Evolutionary conservation across 345 rosid species (phyloP).

Genomic region (Clarkia xantiana): DNA sequence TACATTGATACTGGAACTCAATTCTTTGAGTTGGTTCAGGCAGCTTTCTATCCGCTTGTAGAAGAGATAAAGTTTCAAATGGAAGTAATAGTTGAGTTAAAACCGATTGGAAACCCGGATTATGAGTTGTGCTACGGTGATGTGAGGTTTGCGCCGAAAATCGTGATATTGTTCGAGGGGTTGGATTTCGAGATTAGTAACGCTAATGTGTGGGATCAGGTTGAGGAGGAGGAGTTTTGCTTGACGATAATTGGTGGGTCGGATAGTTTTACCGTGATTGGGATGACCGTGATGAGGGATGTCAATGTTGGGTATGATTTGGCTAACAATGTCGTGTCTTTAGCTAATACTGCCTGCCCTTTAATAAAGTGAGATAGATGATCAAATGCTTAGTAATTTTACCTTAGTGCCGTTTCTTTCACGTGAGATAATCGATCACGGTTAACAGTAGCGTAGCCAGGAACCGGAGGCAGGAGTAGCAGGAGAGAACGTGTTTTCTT

Average conservation of each 20-base stretch:
- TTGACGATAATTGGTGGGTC: not conserved
- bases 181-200: not conserved
- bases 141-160: not conserved
- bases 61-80: not conserved
- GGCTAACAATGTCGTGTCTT: not conserved
- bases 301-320: constrained; percentile 7
- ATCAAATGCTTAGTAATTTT: too few species aligned
- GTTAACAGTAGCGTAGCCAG: too few species aligned
- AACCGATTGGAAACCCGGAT: not conserved
- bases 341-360: not conserved
- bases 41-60: not conserved
- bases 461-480: too few species aligned
- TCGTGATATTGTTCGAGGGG: not conserved
- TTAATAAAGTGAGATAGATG: not conserved
- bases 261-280: not conserved
- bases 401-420: too few species aligned
- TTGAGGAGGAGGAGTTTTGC: not conserved
- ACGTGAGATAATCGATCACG: too few species aligned
- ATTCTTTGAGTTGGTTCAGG: not conserved
- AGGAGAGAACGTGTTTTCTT: too few species aligned
- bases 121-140: not conserved
- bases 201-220: not conserved
- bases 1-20: not conserved
- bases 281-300: constrained; percentile 3
- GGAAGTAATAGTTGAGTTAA: not conserved